Evolutionary conservation across 73 alveolate species (phyloP).

Genomic region (Tetrahymena thermophila): DNA sequence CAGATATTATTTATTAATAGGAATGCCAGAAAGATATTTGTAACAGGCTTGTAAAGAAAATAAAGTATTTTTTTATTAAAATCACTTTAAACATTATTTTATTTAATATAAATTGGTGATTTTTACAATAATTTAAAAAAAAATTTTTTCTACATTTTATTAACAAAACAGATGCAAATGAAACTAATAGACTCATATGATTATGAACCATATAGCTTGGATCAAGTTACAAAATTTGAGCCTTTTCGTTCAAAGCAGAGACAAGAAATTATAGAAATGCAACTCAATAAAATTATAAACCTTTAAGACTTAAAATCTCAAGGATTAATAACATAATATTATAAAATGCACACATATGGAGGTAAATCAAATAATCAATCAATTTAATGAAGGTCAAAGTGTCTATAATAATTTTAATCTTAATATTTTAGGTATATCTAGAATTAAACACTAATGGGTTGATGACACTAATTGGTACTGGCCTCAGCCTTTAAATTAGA

Average conservation of each 20-base stretch:
- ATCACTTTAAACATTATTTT: not conserved
- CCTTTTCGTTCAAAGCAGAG: conserved; percentile 39
- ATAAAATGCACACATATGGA: conserved; percentile 43
- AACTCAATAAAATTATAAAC: conserved; percentile 11
- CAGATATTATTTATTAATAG: conserved; percentile 2
- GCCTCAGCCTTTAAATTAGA: conserved; percentile 31
- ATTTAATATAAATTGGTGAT: too few species aligned
- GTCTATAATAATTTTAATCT: too few species aligned
- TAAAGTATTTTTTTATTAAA: not conserved
- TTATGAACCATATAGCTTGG: conserved; percentile 10
- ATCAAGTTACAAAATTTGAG: conserved; percentile 11
- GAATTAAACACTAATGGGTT: conserved; percentile 13
- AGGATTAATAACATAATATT: not conserved
- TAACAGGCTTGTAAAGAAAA: conserved; percentile 10
- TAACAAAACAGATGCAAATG: conserved; percentile 1
- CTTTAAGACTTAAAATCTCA: conserved; percentile 6
- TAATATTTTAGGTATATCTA: not conserved
- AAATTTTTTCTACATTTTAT: not conserved
- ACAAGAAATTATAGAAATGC: conserved; percentile 10
- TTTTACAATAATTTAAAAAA: too few species aligned
- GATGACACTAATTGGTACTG: not conserved
- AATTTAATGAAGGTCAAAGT: not conserved
- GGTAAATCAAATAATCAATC: not conserved
- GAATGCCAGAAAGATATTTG: conserved; percentile 1
- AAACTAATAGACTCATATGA: conserved; percentile 36